These are phyloP conservation scores for Gloeopeniophorella convolvens DNA, from an alignment of 768 basidiomycete species.

Conservation along the genomic window DNA sequence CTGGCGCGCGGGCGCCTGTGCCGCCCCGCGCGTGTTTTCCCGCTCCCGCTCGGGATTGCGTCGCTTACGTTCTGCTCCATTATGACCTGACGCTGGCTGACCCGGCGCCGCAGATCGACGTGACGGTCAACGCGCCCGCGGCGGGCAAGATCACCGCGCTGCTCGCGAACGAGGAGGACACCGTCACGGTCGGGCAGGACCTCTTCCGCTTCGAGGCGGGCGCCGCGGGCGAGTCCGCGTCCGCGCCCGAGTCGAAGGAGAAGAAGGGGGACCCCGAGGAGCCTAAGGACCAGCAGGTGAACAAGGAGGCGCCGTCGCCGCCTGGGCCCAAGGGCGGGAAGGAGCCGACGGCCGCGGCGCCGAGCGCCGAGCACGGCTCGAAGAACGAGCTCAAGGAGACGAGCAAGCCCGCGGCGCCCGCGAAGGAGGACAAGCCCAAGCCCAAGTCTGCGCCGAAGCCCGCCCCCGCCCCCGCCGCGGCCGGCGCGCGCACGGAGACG, in stretches of 20 bases:
- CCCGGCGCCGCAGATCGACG: conserved; percentile 70
- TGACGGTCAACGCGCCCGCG: conserved; percentile 88
- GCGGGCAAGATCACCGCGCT: conserved; percentile 84
- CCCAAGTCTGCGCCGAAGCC: too few relatives aligned
- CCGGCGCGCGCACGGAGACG: conserved; percentile 74
- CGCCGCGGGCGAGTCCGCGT: conserved; percentile 21
- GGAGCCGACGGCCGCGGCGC: conserved; percentile 22
- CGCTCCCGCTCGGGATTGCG: not conserved
- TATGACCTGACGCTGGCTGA: not conserved
- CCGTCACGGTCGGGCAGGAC: conserved; percentile 92
- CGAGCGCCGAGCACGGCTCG: conserved; percentile 28
- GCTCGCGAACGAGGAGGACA: conserved; percentile 87
- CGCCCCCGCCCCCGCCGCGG: conserved; percentile 30
- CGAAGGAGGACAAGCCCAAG: conserved; percentile 19
- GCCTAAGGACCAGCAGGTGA: conserved; percentile 42
- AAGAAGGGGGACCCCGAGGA: conserved; percentile 32
- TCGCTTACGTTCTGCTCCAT: not conserved
- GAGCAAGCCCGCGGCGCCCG: conserved; percentile 24
- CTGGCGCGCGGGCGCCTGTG: not conserved
- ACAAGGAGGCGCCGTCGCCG: conserved; percentile 40
- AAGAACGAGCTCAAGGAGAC: conserved; percentile 34
- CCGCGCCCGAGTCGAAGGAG: conserved; percentile 22
- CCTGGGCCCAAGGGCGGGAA: conserved; percentile 35
- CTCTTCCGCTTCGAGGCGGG: conserved; percentile 88
- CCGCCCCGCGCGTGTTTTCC: conserved; percentile 2